Percentiles rank a stretch among this genome's conserved stretches.
Conservation (phyloP, 345 rosid genomes). For the Murraya paniculata region DNA sequence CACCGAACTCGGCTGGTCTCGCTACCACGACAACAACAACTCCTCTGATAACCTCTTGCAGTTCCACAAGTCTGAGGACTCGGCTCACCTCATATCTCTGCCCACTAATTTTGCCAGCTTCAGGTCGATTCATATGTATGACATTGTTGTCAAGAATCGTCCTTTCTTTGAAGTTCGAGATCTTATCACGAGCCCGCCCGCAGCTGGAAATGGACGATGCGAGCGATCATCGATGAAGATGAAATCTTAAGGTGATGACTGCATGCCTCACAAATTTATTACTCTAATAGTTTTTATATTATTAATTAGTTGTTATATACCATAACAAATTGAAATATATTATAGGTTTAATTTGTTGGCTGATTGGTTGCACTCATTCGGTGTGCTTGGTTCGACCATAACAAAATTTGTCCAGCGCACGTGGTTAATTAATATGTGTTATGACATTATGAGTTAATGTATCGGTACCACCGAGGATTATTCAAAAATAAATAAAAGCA, state of each 20-base stretch:
- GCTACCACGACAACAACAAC: constrained; percentile 33
- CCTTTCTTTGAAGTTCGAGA: constrained; percentile 63
- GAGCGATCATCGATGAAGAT: too few relatives aligned
- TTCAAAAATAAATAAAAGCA: too few relatives aligned
- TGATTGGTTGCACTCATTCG: neutral
- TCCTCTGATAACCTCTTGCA: constrained; percentile 43
- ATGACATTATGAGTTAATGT: too few relatives aligned
- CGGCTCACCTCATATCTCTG: constrained; percentile 53
- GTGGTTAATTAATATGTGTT: neutral
- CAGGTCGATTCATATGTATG: constrained; percentile 52
- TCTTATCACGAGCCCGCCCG: neutral
- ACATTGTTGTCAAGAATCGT: constrained; percentile 64
- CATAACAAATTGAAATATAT: too few relatives aligned
- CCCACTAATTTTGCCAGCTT: constrained; percentile 42
- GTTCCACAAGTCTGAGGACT: constrained; percentile 50
- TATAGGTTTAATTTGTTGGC: neutral
- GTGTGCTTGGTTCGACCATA: neutral
- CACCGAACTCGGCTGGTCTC: constrained; percentile 61
- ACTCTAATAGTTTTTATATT: too few relatives aligned
- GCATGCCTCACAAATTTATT: too few relatives aligned
- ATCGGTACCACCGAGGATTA: too few relatives aligned
- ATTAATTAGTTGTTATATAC: too few relatives aligned
- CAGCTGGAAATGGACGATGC: too few relatives aligned
- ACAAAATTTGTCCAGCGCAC: neutral
- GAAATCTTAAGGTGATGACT: too few relatives aligned